Evolutionary conservation across 345 rosid genomes (phyloP).

Genomic region (Citrus cavaleriei): DNA sequence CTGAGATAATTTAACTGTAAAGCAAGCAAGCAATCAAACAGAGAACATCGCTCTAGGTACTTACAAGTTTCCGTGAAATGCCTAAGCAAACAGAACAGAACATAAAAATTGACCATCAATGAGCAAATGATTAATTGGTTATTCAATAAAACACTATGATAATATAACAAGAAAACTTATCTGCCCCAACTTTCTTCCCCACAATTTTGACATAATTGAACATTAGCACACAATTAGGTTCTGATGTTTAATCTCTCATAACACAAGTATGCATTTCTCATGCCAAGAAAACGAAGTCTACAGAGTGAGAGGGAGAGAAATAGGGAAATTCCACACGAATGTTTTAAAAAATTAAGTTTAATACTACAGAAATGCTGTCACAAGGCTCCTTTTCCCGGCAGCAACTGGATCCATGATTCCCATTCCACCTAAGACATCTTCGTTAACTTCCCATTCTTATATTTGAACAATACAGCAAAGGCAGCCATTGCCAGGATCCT

Average conservation of each 20-base stretch:
- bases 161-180: not conserved
- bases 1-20: slow-evolving; percentile 1
- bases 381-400: not conserved
- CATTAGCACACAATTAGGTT: not conserved
- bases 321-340: not conserved
- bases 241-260: not conserved
- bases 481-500: not conserved
- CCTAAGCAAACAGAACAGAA: not conserved
- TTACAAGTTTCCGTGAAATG: not conserved
- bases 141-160: not conserved
- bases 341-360: not conserved
- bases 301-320: not conserved
- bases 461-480: not conserved
- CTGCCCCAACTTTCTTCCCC: not conserved
- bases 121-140: not conserved
- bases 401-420: not conserved
- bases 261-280: not conserved
- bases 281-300: not conserved
- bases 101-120: not conserved
- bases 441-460: not conserved
- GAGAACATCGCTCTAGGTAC: not conserved
- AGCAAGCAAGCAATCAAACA: not conserved
- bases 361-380: not conserved
- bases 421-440: not conserved
- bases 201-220: not conserved